Percentiles rank a stretch among this genome's conserved stretches.
These are phyloP conservation scores for Schizophyllum commune DNA, from an alignment of 1,284 basidiomycete species.

Conservation along the genomic window DNA sequence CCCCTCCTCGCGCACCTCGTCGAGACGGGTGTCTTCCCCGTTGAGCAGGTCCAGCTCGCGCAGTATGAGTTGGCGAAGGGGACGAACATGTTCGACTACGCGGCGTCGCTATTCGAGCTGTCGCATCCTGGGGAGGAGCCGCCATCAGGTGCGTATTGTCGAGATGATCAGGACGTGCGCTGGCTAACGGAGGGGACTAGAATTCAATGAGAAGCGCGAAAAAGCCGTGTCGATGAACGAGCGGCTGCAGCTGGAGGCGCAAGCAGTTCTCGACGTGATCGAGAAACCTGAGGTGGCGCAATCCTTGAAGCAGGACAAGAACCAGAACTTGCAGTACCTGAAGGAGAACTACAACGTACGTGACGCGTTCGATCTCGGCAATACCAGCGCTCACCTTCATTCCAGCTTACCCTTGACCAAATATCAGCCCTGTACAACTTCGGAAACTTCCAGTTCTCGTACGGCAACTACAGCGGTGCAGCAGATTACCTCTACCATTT, in stretches of 20 bases:
- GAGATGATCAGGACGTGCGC: neutral
- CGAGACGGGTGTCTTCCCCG: conserved; percentile 66
- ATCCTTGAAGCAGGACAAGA: conserved; percentile 88
- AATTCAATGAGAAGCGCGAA: conserved; percentile 76
- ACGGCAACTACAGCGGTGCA: conserved; percentile 93
- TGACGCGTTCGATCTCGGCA: conserved; percentile 13
- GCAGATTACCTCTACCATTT: conserved; percentile 99
- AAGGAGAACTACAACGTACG: conserved; percentile 89
- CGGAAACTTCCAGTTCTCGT: conserved; percentile 96
- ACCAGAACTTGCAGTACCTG: conserved; percentile 90
- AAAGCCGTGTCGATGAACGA: conserved; percentile 82
- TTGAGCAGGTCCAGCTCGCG: conserved; percentile 71
- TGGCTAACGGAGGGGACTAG: conserved; percentile 29
- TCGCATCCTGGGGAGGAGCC: conserved; percentile 63
- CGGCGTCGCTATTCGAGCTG: conserved; percentile 72
- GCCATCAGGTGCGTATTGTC: conserved; percentile 46
- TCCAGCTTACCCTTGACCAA: conserved; percentile 86
- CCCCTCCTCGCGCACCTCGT: conserved; percentile 86
- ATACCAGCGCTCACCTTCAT: conserved; percentile 4
- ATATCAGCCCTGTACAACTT: conserved; percentile 97
- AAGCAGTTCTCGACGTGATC: conserved; percentile 91
- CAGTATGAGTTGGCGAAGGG: conserved; percentile 97
- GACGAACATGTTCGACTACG: conserved; percentile 95
- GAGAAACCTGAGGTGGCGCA: conserved; percentile 95
- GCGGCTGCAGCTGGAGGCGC: conserved; percentile 80